A percentile compares a stretch with the other conserved stretches of the same genome.
phyloP scores from a whole-genome alignment of 768 basidiomycete genomes.

The Lactarius evosmus region DNA sequence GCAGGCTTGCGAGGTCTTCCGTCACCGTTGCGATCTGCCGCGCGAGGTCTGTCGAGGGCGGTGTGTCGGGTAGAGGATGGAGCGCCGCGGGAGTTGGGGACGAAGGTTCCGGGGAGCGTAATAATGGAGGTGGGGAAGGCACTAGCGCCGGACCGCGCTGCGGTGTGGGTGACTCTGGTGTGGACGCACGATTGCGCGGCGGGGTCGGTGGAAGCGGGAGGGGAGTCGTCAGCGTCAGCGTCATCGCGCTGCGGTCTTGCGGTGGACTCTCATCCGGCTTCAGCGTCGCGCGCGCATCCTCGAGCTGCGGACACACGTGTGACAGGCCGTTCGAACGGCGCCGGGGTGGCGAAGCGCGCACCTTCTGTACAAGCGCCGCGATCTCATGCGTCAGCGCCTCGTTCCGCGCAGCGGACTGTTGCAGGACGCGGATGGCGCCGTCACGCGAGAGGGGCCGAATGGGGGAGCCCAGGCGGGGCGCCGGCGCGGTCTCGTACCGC shows the following conservation, averaged over 20 bases:
- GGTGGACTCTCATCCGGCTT: background rate
- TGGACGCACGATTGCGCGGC: background rate
- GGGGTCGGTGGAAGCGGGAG: background rate
- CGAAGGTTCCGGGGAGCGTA: background rate
- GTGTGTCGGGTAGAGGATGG: background rate
- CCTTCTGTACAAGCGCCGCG: slow-evolving; percentile 20
- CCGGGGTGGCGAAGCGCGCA: too few relatives aligned
- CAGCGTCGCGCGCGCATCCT: slow-evolving; percentile 15
- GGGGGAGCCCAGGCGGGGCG: slow-evolving; percentile 1
- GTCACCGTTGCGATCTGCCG: slow-evolving; percentile 18
- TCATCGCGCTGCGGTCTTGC: background rate
- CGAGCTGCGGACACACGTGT: slow-evolving; percentile 14
- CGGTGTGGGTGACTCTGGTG: slow-evolving; percentile 12
- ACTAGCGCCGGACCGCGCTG: background rate
- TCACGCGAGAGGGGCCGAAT: slow-evolving; percentile 20
- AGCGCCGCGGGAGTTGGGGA: background rate
- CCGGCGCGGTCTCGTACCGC: background rate
- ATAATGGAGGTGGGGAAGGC: background rate
- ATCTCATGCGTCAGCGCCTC: slow-evolving; percentile 22
- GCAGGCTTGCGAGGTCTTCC: slow-evolving; percentile 9
- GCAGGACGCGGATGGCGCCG: slow-evolving; percentile 26
- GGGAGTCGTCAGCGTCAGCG: background rate
- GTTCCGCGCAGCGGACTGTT: slow-evolving; percentile 24
- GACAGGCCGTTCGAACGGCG: background rate
- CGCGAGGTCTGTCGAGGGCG: slow-evolving; percentile 4